Evolutionary conservation across 352 stramenopile species (phyloP).

Genomic region (Globisporangium solare): DNA sequence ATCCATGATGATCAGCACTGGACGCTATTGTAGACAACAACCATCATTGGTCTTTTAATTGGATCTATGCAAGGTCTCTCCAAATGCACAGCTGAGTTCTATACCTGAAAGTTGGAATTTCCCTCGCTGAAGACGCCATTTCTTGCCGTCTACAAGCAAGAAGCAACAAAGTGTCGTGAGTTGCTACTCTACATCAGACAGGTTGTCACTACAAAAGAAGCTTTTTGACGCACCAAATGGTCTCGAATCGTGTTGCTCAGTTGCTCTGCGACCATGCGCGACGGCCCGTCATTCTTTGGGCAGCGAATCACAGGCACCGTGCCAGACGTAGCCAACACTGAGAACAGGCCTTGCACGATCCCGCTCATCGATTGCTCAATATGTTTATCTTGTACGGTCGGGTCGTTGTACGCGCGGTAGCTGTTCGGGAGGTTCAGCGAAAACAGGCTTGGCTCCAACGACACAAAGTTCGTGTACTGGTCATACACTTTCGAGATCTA

Average conservation of each 20-base stretch:
- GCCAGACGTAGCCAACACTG: slow-evolving; percentile 90
- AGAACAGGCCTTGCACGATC: slow-evolving; percentile 88
- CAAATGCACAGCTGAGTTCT: too few species aligned
- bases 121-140: slow-evolving; percentile 67
- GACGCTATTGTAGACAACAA: slow-evolving; percentile 44
- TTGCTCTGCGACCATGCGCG: slow-evolving; percentile 95
- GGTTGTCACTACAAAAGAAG: too few species aligned
- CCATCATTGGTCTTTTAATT: too few species aligned
- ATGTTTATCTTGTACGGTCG: slow-evolving; percentile 62
- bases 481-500: slow-evolving; percentile 95
- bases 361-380: slow-evolving; percentile 74
- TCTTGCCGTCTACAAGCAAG: slow-evolving; percentile 31
- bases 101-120: slow-evolving; percentile 61
- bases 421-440: slow-evolving; percentile 90
- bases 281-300: slow-evolving; percentile 88
- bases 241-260: slow-evolving; percentile 82
- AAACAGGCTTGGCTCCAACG: slow-evolving; percentile 94
- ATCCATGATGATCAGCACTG: slow-evolving; percentile 96
- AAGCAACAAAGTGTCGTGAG: not conserved
- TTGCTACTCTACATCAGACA: too few species aligned
- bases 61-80: too few species aligned
- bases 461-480: slow-evolving; percentile 97
- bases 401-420: slow-evolving; percentile 94
- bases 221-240: slow-evolving; percentile 39
- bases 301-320: slow-evolving; percentile 95